Evolutionary conservation across 192 early-diverging fungal species (phyloP), one percentile per base, ranked within the genome.

Genomic region (Bifiguratus adelaidae): DNA sequence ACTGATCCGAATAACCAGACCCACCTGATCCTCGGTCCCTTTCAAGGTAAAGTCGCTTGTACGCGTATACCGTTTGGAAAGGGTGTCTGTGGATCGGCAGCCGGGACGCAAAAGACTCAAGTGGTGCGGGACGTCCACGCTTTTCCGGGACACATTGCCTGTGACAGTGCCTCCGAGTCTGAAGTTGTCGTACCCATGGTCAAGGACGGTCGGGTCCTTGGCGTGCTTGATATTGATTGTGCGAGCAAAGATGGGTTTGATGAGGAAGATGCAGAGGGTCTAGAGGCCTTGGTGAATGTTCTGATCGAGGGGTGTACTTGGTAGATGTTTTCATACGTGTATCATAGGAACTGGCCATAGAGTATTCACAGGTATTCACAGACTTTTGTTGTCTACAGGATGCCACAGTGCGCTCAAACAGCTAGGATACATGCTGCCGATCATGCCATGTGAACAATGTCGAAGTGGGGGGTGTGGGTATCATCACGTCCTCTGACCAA

Each of bases 61-160:
- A 91, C 88, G 3, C 67, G 77, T 16, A 96, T 96, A 43, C 63
- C 59, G 12, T 75, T 89, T 53, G 85, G 85, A 15, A 76, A 75
- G 20, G 92, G 92, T 13, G 92, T 96, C n/a, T 92, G 90, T 56
- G 92, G 90, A 15, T 73, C 85, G 4, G 83, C 89, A 0, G 90
- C 89, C 2, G 45, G 47, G n/a, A 58, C 65, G 29, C 48, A 56
- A 12, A 8, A 46, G 25, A 74, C 83, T 0, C 57, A 81, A 30
- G 50, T 93, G 2, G 82, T 96, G 24, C 52, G 58, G 28, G 79
- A 96, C 49, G 90, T 92, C 24, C 83, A 88, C 54, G 64, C 70
- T 18, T 92, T 89, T 48, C 74, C 77, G 3, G 86, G 85, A 24
- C 90, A 96, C 63, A 96, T 96, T 60, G 86, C 90, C 0, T 96